A percentile compares a stretch with the other conserved stretches of the same genome.
Evolutionary conservation across 257 asterid genomes (phyloP).

Genomic region (Solanum clarkiae): DNA sequence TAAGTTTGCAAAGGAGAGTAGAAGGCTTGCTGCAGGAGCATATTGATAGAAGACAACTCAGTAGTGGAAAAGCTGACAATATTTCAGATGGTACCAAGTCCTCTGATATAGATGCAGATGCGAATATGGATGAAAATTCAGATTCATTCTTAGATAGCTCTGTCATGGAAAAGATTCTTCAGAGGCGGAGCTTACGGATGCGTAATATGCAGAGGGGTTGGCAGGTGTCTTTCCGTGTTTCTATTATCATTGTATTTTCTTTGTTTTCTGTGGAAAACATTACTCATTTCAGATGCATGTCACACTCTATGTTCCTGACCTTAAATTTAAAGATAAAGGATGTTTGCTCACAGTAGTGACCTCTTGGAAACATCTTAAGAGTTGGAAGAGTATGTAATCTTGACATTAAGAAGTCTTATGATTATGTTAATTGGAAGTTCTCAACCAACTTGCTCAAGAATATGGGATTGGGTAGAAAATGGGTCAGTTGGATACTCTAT

Average conservation of each 20-base stretch:
- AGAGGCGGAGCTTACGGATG: conserved; percentile 92
- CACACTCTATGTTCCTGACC: neutral
- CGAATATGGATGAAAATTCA: conserved; percentile 36
- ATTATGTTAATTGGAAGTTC: neutral
- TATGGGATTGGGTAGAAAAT: neutral
- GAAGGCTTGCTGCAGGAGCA: conserved; percentile 97
- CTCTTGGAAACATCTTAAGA: neutral
- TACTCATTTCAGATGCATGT: neutral
- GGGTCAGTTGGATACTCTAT: neutral
- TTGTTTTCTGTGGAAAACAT: neutral
- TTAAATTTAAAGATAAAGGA: neutral
- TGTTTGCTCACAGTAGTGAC: neutral
- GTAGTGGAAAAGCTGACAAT: conserved; percentile 21
- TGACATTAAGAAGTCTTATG: neutral
- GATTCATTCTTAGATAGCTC: conserved; percentile 71
- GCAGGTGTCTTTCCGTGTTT: conserved; percentile 45
- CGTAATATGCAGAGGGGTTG: conserved; percentile 92
- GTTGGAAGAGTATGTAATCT: neutral
- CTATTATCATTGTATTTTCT: neutral
- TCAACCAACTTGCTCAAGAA: neutral
- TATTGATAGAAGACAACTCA: conserved; percentile 61
- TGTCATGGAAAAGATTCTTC: conserved; percentile 95
- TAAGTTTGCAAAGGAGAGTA: conserved; percentile 95
- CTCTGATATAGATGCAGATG: conserved; percentile 23
- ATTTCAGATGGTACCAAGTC: conserved; percentile 20